Evolutionary conservation across 352 stramenopile species (phyloP).

Genomic region (Phytophthora fragariaefolia): DNA sequence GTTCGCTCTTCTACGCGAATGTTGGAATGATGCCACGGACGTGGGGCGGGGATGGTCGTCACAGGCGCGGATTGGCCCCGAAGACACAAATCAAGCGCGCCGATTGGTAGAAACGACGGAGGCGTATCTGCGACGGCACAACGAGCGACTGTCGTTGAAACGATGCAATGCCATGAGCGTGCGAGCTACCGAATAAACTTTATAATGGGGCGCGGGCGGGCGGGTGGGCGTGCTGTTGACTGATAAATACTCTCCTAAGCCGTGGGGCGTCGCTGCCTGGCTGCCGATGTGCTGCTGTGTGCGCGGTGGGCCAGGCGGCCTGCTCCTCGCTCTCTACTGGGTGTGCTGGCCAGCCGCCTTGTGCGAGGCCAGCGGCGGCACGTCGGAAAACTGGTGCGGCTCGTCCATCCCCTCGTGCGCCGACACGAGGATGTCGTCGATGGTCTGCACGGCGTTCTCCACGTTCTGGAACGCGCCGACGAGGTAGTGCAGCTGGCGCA

Average conservation of each 20-base stretch:
- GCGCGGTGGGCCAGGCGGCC: neutral
- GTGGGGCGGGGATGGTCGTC: neutral
- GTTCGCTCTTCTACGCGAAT: conserved; percentile 26
- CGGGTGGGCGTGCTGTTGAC: conserved; percentile 22
- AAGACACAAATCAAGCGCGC: neutral
- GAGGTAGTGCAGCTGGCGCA: conserved; percentile 80
- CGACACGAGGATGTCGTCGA: conserved; percentile 66
- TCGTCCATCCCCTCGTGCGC: conserved; percentile 43
- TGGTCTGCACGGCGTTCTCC: conserved; percentile 60
- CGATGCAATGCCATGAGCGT: neutral
- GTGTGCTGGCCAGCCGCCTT: conserved; percentile 31
- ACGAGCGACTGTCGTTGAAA: neutral
- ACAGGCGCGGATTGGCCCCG: neutral
- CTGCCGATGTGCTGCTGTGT: conserved; percentile 21
- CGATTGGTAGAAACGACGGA: neutral
- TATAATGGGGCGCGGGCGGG: conserved; percentile 7
- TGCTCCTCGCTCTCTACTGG: conserved; percentile 29
- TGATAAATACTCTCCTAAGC: conserved; percentile 56
- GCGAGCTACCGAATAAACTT: conserved; percentile 15
- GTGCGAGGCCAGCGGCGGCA: conserved; percentile 20
- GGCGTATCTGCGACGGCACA: neutral
- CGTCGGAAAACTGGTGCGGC: conserved; percentile 26
- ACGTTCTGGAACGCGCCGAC: conserved; percentile 77
- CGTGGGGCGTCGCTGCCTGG: conserved; percentile 20
- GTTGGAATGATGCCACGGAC: conserved; percentile 1